A percentile compares a stretch with the other conserved stretches of the same genome.
These are phyloP conservation scores for Desmodesmus armatus DNA, from an alignment of 139 green algal species.

Conservation along the genomic window DNA sequence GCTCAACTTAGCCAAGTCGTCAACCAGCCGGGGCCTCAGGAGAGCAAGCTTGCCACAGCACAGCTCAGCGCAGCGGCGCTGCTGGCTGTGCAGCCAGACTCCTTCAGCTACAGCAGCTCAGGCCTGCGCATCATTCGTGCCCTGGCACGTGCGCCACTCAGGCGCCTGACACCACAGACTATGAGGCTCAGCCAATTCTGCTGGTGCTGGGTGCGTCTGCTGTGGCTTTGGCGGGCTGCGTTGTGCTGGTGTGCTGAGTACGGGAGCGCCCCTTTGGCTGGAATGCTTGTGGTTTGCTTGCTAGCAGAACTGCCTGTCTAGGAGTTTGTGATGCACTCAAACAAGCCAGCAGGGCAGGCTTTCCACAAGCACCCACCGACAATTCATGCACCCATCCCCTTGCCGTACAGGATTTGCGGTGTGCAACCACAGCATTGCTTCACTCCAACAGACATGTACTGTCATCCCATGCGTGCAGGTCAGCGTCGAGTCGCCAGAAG, in stretches of 20 bases:
- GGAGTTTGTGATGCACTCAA: too few species aligned
- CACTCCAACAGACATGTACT: too few species aligned
- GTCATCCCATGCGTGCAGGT: slow-evolving; percentile 76
- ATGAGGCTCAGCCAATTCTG: slow-evolving; percentile 33
- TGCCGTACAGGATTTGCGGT: too few species aligned
- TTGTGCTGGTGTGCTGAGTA: too few species aligned
- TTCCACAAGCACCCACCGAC: too few species aligned
- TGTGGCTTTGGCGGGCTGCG: too few species aligned
- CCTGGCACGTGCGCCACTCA: slow-evolving; percentile 24
- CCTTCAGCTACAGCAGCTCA: slow-evolving; percentile 4
- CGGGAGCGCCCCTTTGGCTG: too few species aligned
- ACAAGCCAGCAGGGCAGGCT: too few species aligned
- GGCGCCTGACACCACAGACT: slow-evolving; percentile 28
- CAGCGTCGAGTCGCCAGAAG: slow-evolving; percentile 49
- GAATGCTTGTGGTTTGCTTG: too few species aligned
- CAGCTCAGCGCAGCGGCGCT: slow-evolving; percentile 59
- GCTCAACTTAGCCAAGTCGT: neutral
- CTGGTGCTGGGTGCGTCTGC: slow-evolving; percentile 34
- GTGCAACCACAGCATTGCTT: too few species aligned
- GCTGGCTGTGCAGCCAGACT: slow-evolving; percentile 51
- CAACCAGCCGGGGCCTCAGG: neutral
- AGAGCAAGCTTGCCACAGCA: slow-evolving; percentile 42
- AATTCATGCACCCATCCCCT: too few species aligned
- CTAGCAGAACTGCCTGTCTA: too few species aligned
- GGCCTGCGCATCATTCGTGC: slow-evolving; percentile 31